These are phyloP conservation scores for Cladosporium cucumerinum DNA, from an alignment of 2,329 filamentous ascomycete genomes.

Conservation along the genomic window DNA sequence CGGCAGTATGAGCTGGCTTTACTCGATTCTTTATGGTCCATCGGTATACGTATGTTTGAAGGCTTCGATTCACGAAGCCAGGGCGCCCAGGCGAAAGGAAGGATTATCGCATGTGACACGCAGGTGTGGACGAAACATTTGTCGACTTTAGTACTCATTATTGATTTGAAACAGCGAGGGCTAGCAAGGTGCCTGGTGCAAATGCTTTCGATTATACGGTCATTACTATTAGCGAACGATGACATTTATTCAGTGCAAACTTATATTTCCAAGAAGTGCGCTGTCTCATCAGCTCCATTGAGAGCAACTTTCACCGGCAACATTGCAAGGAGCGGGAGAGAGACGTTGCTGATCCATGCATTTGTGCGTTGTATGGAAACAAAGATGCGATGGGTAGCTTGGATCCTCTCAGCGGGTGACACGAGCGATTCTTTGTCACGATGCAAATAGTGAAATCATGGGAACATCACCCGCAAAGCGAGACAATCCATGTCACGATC, in stretches of 20 bases:
- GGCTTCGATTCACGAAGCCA: background rate
- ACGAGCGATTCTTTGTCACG: background rate
- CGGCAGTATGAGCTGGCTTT: background rate
- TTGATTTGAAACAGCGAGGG: background rate
- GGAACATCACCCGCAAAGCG: background rate
- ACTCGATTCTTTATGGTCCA: background rate
- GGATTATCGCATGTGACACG: background rate
- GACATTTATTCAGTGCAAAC: background rate
- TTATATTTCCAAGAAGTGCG: background rate
- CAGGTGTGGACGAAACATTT: background rate
- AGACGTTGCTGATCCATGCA: background rate
- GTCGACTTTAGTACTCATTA: background rate
- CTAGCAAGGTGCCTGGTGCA: background rate
- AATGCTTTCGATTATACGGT: background rate
- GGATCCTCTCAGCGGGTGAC: background rate
- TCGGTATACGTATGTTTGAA: background rate
- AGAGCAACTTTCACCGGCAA: background rate
- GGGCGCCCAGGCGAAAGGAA: background rate
- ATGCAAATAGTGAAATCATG: background rate
- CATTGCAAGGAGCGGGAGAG: background rate
- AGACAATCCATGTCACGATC: background rate
- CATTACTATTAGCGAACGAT: background rate
- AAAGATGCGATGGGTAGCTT: background rate
- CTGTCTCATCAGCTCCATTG: background rate
- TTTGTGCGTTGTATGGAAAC: background rate